Evolutionary conservation across 2,329 filamentous ascomycete genomes (phyloP).

Genomic region (Fusarium caatingaense): DNA sequence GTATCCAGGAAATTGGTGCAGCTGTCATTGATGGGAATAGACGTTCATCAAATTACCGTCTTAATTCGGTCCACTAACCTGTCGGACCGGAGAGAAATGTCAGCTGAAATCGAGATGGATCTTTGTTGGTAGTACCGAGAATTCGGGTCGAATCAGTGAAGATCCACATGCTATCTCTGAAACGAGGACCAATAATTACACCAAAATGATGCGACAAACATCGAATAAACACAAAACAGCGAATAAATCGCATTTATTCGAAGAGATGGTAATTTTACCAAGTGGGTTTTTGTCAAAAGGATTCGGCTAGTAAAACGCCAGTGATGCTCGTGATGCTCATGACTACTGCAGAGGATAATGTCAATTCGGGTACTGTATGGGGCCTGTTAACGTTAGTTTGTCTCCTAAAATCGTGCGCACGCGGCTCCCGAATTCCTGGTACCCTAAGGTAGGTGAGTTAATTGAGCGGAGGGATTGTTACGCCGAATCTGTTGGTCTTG

Average conservation of each 20-base stretch:
- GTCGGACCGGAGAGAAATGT: not conserved
- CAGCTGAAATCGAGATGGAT: not conserved
- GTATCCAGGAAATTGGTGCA: not conserved
- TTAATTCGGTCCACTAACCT: not conserved
- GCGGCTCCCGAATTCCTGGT: not conserved
- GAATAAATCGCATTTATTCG: not conserved
- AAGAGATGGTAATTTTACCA: not conserved
- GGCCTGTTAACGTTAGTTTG: too few relatives aligned
- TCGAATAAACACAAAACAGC: not conserved
- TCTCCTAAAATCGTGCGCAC: too few relatives aligned
- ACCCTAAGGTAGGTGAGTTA: not conserved
- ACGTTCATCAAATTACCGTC: not conserved
- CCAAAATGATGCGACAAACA: not conserved
- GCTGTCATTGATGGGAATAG: not conserved
- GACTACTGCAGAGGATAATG: not conserved
- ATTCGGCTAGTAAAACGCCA: not conserved
- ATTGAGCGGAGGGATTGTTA: not conserved
- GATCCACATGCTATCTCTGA: not conserved
- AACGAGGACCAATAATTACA: not conserved
- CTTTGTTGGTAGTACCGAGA: not conserved
- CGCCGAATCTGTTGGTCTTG: not conserved
- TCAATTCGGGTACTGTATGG: not conserved
- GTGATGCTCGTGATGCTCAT: not conserved
- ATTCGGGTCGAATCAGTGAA: not conserved
- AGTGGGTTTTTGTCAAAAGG: fast-evolving